A percentile compares a stretch with the other conserved stretches of the same genome.
phyloP scores from a whole-genome alignment of 306 rosid species.

The Betula pendula region DNA sequence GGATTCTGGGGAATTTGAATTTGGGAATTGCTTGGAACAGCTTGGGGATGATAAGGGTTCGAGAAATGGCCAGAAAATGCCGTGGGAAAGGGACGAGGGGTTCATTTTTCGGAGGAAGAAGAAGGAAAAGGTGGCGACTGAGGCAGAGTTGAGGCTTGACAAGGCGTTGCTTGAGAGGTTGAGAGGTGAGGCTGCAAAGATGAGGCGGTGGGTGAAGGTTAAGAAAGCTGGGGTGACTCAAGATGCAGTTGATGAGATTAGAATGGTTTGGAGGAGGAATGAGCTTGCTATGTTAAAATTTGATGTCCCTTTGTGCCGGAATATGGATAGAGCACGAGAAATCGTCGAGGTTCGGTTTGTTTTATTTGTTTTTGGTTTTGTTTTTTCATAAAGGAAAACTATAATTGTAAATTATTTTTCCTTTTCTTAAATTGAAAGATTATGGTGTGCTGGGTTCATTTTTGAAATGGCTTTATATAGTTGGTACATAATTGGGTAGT shows the following conservation, averaged over 20 bases:
- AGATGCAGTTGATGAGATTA: slow-evolving; percentile 62
- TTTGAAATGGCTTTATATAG: neutral
- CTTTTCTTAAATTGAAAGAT: neutral
- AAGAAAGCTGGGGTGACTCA: slow-evolving; percentile 83
- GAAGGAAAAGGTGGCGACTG: slow-evolving; percentile 44
- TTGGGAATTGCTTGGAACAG: slow-evolving; percentile 43
- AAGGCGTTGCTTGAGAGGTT: slow-evolving; percentile 59
- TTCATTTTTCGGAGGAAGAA: slow-evolving; percentile 41
- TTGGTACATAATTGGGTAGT: neutral
- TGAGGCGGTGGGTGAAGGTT: slow-evolving; percentile 81
- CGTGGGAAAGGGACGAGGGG: slow-evolving; percentile 76
- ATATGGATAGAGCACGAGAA: slow-evolving; percentile 89
- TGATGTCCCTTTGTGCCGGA: slow-evolving; percentile 69
- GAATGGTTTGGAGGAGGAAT: slow-evolving; percentile 53
- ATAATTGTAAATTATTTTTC: neutral
- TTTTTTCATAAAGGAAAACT: neutral
- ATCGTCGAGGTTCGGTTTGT: slow-evolving; percentile 68
- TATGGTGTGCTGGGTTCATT: neutral
- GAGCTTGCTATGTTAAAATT: slow-evolving; percentile 85
- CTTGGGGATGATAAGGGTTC: slow-evolving; percentile 28
- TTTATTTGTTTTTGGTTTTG: neutral
- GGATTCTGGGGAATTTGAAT: slow-evolving; percentile 34
- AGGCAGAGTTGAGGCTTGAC: slow-evolving; percentile 65
- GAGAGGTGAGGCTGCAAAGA: slow-evolving; percentile 59
- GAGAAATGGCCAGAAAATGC: slow-evolving; percentile 47